These are phyloP conservation scores for Golubevia sp. DNA, from an alignment of 1,284 basidiomycete species.

Conservation along the genomic window DNA sequence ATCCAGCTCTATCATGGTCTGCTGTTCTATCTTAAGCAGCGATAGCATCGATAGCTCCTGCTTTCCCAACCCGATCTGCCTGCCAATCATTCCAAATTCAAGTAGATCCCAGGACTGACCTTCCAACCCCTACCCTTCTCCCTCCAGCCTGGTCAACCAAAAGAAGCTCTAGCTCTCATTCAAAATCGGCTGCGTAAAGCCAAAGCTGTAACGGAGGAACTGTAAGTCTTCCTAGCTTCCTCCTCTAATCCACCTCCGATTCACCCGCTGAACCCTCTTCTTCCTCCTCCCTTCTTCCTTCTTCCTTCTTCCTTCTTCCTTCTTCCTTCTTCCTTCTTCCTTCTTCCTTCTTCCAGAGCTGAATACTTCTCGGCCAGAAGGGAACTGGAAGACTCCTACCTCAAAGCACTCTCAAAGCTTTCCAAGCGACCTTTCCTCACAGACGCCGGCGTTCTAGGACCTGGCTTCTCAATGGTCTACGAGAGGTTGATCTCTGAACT, in stretches of 20 bases:
- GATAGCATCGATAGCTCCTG: no score
- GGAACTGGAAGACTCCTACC: conserved; percentile 50
- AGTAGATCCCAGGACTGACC: neutral
- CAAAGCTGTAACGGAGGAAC: conserved; percentile 45
- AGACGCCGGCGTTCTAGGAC: conserved; percentile 35
- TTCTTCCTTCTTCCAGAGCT: conserved; percentile 10
- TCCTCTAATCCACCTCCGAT: neutral
- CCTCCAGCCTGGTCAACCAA: neutral
- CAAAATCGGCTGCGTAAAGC: conserved; percentile 42
- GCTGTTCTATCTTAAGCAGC: no score
- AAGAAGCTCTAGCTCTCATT: conserved; percentile 3
- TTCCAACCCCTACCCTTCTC: neutral
- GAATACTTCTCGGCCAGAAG: conserved; percentile 54
- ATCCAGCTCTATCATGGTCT: no score
- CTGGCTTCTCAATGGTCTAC: conserved; percentile 44
- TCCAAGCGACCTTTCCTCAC: conserved; percentile 43
- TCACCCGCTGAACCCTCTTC: neutral
- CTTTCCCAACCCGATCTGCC: no score
- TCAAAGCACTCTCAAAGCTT: conserved; percentile 49
- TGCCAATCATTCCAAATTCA: no score
- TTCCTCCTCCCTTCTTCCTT: neutral
- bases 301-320: neutral
- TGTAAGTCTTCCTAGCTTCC: conserved; percentile 15
- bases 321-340: neutral
- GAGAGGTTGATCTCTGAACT: conserved; percentile 46